These are phyloP conservation scores for Metarhizium rileyi DNA, from an alignment of 2,329 filamentous ascomycete genomes.

Conservation along the genomic window DNA sequence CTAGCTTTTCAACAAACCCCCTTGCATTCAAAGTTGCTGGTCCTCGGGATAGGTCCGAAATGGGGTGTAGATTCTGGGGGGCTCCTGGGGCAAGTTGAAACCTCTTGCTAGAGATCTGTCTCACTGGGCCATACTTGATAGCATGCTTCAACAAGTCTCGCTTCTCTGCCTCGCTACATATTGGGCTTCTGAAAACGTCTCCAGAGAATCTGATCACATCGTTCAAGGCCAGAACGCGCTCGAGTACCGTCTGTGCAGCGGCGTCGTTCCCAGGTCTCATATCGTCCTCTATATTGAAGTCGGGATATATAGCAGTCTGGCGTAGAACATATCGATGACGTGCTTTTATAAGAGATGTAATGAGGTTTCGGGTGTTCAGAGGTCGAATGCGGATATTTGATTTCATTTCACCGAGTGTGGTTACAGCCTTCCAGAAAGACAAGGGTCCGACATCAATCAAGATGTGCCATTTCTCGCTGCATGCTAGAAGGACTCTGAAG, in stretches of 20 bases:
- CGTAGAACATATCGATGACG: not conserved
- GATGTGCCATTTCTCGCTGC: not conserved
- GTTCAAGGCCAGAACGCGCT: not conserved
- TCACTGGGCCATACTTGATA: conserved; percentile 5
- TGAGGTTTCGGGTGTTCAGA: not conserved
- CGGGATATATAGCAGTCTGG: not conserved
- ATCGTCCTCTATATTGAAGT: not conserved
- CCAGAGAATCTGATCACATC: not conserved
- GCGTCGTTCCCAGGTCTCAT: not conserved
- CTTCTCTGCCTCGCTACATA: conserved; percentile 2
- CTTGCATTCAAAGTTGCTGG: not conserved
- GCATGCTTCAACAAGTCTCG: not conserved
- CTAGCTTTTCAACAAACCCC: conserved; percentile 20
- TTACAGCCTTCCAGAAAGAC: not conserved
- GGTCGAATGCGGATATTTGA: not conserved
- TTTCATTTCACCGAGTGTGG: not conserved
- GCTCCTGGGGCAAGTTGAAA: not conserved
- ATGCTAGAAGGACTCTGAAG: not conserved
- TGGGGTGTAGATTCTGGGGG: not conserved
- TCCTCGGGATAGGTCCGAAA: not conserved
- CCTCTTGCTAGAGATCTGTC: conserved; percentile 5
- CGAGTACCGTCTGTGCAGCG: not conserved
- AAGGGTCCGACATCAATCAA: not conserved
- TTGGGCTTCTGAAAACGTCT: not conserved
- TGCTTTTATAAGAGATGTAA: conserved; percentile 1